Evolutionary conservation across 1,139 yeast genomes (phyloP), one percentile per base, ranked within the genome.

Genomic region (Yamadazyma dendronema): DNA sequence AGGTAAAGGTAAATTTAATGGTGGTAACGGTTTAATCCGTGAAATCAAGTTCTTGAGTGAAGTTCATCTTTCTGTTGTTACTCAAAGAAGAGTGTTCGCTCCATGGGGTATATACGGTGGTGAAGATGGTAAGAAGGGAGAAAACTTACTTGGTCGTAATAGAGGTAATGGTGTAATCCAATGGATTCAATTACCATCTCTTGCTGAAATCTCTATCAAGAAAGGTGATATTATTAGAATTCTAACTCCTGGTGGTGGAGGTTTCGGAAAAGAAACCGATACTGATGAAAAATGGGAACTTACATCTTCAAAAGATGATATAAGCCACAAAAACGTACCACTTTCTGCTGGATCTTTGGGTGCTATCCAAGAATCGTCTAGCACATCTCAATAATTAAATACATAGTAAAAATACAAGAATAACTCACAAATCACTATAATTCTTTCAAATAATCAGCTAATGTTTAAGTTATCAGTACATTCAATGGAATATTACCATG

Each of bases 71-170:
- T 44, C 56, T 5, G 42, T 50, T 24, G 53, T 50, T 10, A 52
- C 57, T n/a, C 58, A 54, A 36, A 41, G 57, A 36, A 37, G 59
- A 40, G 56, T 54, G 9, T 47, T 41, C 28, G 22, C 47, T 7
- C 59, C 59, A 6, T 52, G 51, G 50, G 59, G 59, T 2, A 39
- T 54, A 4, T 47, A 49, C 31, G 59, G 59, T 24, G 57, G 57
- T 17, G 65, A 59, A 13, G 68, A 72, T 37, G 92, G 87, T 4
- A 60, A 59, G 17, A 61, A 76, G 31, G 92, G 92, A 4, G 60
- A 67, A 39, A 84, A 83, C 48, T 52, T 73, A 17, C 79, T 86
- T 83, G 52, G 71, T 12, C 54, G 64, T 39, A 51, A 50, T 24
- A 37, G 57, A 54, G 41, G 53, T 46, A 40, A 55, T 44, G 50